phyloP scores from a whole-genome alignment of 2,329 filamentous ascomycete species.

The Neofusicoccum sp. region DNA sequence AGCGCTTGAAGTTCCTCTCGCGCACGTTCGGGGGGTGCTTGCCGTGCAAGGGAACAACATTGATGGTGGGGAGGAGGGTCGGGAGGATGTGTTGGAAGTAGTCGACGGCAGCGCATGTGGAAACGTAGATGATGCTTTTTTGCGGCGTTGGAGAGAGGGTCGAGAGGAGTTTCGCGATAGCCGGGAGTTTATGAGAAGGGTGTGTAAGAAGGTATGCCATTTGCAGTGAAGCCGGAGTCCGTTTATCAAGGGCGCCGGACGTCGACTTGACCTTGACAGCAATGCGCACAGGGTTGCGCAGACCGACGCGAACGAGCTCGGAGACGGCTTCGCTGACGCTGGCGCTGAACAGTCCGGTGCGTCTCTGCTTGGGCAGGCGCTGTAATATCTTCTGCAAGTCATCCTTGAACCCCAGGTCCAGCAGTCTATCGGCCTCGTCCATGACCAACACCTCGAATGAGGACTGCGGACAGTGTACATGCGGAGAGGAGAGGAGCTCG shows the following conservation, averaged over 20 bases:
- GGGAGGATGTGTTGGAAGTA: constrained; percentile 87
- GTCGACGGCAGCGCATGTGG: constrained; percentile 91
- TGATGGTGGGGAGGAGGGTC: constrained; percentile 64
- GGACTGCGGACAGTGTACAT: constrained; percentile 85
- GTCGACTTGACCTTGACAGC: constrained; percentile 79
- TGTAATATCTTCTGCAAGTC: constrained; percentile 85
- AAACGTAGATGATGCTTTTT: constrained; percentile 88
- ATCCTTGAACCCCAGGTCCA: constrained; percentile 93
- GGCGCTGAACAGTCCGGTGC: constrained; percentile 92
- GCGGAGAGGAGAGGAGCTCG: constrained; percentile 81
- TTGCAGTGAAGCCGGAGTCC: constrained; percentile 88
- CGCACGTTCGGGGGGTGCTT: constrained; percentile 89
- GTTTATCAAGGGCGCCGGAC: constrained; percentile 73
- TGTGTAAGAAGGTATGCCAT: constrained; percentile 81
- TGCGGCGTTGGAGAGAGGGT: constrained; percentile 73
- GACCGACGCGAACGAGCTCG: constrained; percentile 86
- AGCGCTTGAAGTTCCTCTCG: constrained; percentile 82
- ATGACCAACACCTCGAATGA: constrained; percentile 91
- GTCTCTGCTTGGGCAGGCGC: constrained; percentile 84
- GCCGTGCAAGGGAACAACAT: constrained; percentile 81
- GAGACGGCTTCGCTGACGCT: constrained; percentile 95
- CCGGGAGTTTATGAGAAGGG: constrained; percentile 78
- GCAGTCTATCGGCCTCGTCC: constrained; percentile 89
- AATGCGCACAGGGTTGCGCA: constrained; percentile 93
- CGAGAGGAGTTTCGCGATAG: constrained; percentile 69